A percentile compares a stretch with the other conserved stretches of the same genome.
These are phyloP conservation scores for Trametes gibbosa DNA, from an alignment of 768 basidiomycete species.

Conservation along the genomic window DNA sequence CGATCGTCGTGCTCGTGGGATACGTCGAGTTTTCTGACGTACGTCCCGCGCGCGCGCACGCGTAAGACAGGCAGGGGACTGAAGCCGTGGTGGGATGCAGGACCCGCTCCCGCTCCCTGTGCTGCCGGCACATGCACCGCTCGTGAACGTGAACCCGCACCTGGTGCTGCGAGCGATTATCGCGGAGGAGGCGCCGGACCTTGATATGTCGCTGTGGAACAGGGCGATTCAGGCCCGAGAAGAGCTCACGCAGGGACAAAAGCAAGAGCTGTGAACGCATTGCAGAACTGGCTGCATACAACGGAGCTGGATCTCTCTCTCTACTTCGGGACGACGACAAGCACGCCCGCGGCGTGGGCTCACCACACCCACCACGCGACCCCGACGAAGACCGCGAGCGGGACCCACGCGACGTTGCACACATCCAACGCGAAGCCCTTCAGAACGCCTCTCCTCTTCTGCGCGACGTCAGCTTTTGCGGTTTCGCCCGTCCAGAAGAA, in stretches of 20 bases:
- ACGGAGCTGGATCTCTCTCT: no score
- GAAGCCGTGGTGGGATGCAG: conserved; percentile 10
- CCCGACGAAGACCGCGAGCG: conserved; percentile 31
- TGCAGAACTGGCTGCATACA: no score
- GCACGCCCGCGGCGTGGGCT: no score
- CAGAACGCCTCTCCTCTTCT: conserved; percentile 26
- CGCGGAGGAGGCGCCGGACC: conserved; percentile 43
- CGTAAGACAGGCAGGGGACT: conserved; percentile 7
- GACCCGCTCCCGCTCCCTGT: conserved; percentile 3
- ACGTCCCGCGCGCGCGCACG: conserved; percentile 21
- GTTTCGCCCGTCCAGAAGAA: conserved; percentile 11
- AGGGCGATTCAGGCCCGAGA: conserved; percentile 29
- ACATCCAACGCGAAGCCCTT: conserved; percentile 33
- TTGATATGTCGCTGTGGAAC: conserved; percentile 49
- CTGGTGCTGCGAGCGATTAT: conserved; percentile 56
- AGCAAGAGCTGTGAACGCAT: neutral
- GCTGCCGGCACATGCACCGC: conserved; percentile 15
- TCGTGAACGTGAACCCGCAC: conserved; percentile 36
- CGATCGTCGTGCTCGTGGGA: conserved; percentile 54
- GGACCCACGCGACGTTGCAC: conserved; percentile 37
- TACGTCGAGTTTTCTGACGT: conserved; percentile 52
- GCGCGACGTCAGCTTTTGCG: neutral
- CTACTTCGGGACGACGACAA: no score
- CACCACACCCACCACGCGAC: conserved; percentile 34
- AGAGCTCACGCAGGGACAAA: neutral